A percentile compares a stretch with the other conserved stretches of the same genome.
phyloP scores from a whole-genome alignment of 1,284 basidiomycete species.

The Sanghuangporus baumii region DNA sequence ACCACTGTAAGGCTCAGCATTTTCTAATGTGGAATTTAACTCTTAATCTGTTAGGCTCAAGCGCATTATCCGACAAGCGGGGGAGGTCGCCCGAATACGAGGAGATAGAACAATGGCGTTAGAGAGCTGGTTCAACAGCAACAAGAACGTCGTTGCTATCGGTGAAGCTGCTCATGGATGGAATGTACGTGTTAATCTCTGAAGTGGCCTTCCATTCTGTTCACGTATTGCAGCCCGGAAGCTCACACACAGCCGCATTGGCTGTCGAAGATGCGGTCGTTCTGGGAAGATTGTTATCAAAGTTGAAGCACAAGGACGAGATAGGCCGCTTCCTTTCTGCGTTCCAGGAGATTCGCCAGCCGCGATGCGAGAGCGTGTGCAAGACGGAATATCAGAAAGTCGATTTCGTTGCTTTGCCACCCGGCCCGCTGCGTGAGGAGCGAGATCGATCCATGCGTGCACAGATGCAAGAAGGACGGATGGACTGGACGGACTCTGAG shows the following conservation, averaged over 20 bases:
- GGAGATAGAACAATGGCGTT: not conserved
- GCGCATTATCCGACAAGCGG: not conserved
- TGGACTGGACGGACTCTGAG: conserved; percentile 13
- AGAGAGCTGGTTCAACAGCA: conserved; percentile 46
- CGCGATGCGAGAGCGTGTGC: conserved; percentile 32
- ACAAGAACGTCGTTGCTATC: conserved; percentile 35
- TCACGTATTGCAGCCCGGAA: conserved; percentile 2
- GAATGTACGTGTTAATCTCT: conserved; percentile 22
- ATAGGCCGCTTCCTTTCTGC: conserved; percentile 45
- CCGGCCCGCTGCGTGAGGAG: conserved; percentile 31
- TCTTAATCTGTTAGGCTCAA: not conserved
- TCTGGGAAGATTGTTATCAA: conserved; percentile 51
- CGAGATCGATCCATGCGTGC: conserved; percentile 38
- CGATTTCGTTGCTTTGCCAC: conserved; percentile 33
- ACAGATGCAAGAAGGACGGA: not conserved
- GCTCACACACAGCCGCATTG: conserved; percentile 5
- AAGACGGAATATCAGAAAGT: conserved; percentile 33
- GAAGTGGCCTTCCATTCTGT: not conserved
- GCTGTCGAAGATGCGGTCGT: conserved; percentile 51
- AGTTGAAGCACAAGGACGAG: conserved; percentile 41
- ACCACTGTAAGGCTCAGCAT: not conserved
- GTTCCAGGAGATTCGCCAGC: conserved; percentile 43
- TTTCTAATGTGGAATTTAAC: not conserved
- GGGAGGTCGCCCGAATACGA: not conserved
- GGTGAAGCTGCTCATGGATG: conserved; percentile 46